Evolutionary conservation across 2,329 filamentous ascomycete species (phyloP).

Genomic region (Aspergillus terreus): DNA sequence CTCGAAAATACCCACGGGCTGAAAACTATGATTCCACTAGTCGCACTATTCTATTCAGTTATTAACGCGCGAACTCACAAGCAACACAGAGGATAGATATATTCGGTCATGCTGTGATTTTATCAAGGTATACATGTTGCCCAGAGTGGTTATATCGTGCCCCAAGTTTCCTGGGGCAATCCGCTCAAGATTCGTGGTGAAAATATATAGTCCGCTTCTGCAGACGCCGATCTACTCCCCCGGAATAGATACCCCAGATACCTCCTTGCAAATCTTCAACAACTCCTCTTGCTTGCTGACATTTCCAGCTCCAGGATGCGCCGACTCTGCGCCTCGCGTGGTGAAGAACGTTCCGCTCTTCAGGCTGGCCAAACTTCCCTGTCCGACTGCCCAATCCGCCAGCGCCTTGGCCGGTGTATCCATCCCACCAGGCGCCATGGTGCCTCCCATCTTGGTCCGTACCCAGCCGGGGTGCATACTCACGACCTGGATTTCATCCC

Average conservation of each 20-base stretch:
- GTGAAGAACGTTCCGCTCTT: constrained; percentile 19
- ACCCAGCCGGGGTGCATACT: constrained; percentile 54
- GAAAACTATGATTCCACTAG: too few species aligned
- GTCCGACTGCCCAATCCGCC: constrained; percentile 41
- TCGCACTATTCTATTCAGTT: too few species aligned
- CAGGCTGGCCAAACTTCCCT: constrained; percentile 16
- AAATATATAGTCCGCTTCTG: too few species aligned
- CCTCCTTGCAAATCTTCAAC: constrained; percentile 21
- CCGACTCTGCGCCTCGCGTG: constrained; percentile 16
- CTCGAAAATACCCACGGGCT: too few species aligned
- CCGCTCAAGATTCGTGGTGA: too few species aligned
- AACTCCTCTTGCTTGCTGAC: constrained; percentile 27
- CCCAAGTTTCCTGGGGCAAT: too few species aligned
- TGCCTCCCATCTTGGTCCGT: constrained; percentile 53
- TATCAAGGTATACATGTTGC: too few species aligned
- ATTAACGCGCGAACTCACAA: too few species aligned
- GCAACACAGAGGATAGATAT: too few species aligned
- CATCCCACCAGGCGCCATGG: constrained; percentile 45
- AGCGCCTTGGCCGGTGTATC: constrained; percentile 48
- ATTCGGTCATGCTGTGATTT: too few species aligned
- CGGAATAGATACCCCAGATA: constrained; percentile 18
- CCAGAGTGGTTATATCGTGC: too few species aligned
- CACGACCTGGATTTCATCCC: constrained; percentile 44
- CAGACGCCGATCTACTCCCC: neutral
- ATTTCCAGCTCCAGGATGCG: constrained; percentile 23